Evolutionary conservation across 2,329 filamentous ascomycete genomes (phyloP), one percentile per base, ranked within the genome.

Genomic region (Ceratocystiopsis minuta): DNA sequence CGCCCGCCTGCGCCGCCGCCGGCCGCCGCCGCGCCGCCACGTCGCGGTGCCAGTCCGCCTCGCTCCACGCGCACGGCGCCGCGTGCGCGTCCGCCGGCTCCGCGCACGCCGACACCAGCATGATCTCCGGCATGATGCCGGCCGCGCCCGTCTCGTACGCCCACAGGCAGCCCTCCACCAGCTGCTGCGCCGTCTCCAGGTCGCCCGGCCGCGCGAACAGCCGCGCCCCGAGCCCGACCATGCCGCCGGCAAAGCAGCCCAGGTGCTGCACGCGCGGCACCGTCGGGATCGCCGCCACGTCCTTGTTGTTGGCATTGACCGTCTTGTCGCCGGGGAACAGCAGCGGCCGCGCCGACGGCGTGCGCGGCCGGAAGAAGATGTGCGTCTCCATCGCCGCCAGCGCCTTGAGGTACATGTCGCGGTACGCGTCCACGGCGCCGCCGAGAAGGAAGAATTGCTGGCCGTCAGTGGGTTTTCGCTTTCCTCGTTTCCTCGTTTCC

Each of bases 381-480:
- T 45, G 32, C 20, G 34, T 12, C 28, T 50, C 37, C 46, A 48
- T 48, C 28, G 48, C 45, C 1, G 34, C 42, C 1, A 81, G 70
- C 16, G 78, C 70, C 36, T 61, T 62, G 40, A 69, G 60, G 50
- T 84, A 81, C 65, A 87, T 72, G 31, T 66, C 64, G 28, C 63
- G 62, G 55, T 86, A 86, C 46, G 74, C 67, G 2, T 63, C 57
- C 38, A 74, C 67, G 6, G 70, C 61, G 1, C 81, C 81, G 40
- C 79, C 78, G 0, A 87, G 68, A 10, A 87, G 45, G 12, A 49
- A 40, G 40, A 45, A 45, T 34, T 48, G 32, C 45, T 32, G 31
- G 6, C 11, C 4, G 7, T 20, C 7, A 20, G 20, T 7, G 20
- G 7, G 20, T 20, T 4, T 20, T 20, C 7, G 7, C 7, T 4